A percentile compares a stretch with the other conserved stretches of the same genome.
Conservation (phyloP, 441 rosid genomes). For the Erodium chrysanthum region DNA sequence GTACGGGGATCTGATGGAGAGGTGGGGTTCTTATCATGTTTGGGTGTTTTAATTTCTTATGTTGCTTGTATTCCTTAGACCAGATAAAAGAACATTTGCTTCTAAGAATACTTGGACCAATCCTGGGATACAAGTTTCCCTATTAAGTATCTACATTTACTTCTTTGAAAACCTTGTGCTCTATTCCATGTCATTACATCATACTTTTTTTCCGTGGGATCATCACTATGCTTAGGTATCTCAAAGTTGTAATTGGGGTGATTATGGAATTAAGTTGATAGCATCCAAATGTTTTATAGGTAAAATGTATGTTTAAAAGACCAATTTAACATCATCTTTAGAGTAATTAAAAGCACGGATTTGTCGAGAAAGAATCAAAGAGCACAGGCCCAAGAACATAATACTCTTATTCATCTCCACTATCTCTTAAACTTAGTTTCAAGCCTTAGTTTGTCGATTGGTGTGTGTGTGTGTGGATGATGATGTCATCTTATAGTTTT, state of each 20-base stretch:
- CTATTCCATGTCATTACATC: background rate
- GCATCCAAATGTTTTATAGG: background rate
- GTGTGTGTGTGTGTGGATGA: too few relatives aligned
- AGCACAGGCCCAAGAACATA: too few relatives aligned
- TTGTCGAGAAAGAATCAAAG: too few relatives aligned
- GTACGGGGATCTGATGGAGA: constrained; percentile 93
- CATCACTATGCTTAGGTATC: background rate
- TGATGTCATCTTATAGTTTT: too few relatives aligned
- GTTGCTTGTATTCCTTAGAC: background rate
- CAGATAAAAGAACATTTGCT: background rate
- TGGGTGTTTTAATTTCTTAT: background rate
- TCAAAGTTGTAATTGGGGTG: too few relatives aligned
- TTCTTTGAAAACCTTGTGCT: background rate
- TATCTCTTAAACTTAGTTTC: too few relatives aligned
- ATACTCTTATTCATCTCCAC: too few relatives aligned
- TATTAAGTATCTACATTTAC: background rate
- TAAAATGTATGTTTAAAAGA: background rate
- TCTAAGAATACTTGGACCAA: background rate
- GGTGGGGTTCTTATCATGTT: constrained; percentile 32
- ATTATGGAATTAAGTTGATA: background rate
- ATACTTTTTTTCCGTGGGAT: background rate
- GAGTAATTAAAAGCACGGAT: background rate
- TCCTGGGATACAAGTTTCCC: background rate
- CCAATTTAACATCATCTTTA: background rate
- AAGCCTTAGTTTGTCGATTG: too few relatives aligned